A percentile compares a stretch with the other conserved stretches of the same genome.
Evolutionary conservation across 495 filamentous ascomycete species (phyloP).

Genomic region (Annulohypoxylon nitens): DNA sequence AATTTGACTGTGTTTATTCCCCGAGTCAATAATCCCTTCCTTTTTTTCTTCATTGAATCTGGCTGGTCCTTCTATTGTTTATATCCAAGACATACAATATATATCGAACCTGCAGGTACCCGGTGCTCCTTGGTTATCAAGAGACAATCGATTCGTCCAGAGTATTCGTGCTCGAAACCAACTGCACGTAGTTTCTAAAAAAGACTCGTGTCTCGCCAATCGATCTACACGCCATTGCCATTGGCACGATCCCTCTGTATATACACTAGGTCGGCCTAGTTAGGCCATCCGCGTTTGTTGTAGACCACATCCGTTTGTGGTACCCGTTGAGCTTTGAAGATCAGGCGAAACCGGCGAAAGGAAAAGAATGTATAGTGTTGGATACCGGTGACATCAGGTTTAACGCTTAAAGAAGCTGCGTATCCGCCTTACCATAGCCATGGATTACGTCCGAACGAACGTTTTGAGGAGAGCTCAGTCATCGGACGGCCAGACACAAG

Average conservation of each 20-base stretch:
- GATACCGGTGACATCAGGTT: conserved; percentile 34
- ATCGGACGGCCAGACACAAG: conserved; percentile 27
- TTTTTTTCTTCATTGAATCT: conserved; percentile 25
- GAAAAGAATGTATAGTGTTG: conserved; percentile 38
- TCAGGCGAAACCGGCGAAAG: background rate
- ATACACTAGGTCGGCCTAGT: conserved; percentile 18
- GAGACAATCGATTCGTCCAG: conserved; percentile 38
- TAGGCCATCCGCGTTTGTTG: conserved; percentile 26
- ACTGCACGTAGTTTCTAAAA: conserved; percentile 21
- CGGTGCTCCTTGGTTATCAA: conserved; percentile 14
- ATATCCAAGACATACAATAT: conserved; percentile 36
- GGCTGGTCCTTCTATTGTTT: conserved; percentile 44
- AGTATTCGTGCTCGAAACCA: conserved; percentile 27
- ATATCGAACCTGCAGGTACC: conserved; percentile 37
- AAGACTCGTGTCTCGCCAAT: conserved; percentile 21
- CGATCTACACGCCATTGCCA: conserved; percentile 7
- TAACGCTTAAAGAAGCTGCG: conserved; percentile 38
- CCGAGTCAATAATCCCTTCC: conserved; percentile 32
- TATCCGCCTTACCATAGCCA: conserved; percentile 22
- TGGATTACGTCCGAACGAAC: conserved; percentile 44
- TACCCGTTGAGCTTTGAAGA: conserved; percentile 14
- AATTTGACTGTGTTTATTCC: conserved; percentile 20
- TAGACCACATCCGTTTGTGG: background rate
- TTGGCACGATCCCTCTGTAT: conserved; percentile 23
- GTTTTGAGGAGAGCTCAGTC: conserved; percentile 33